phyloP scores from a whole-genome alignment of 129 eudicot species.

The Artemisia annua region DNA sequence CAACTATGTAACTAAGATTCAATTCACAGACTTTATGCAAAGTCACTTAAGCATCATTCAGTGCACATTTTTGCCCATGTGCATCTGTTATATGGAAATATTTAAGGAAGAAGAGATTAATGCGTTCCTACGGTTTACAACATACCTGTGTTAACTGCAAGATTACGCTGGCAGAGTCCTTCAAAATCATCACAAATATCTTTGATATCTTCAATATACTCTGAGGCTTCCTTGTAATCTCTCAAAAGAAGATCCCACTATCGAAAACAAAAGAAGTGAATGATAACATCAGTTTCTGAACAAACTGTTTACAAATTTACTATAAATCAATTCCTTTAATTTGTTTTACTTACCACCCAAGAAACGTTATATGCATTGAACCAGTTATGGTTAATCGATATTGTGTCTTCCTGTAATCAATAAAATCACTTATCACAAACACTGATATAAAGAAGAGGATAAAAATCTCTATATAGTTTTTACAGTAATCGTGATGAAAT shows the following conservation, averaged over 20 bases:
- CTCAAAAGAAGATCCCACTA: constrained; percentile 85
- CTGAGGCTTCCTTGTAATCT: constrained; percentile 85
- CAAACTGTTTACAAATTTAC: neutral
- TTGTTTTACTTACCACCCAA: constrained; percentile 76
- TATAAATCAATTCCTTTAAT: constrained; percentile 4
- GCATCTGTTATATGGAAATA: neutral
- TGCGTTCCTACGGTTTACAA: neutral
- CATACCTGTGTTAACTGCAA: constrained; percentile 87
- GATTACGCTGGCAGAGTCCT: constrained; percentile 93
- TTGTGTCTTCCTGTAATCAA: constrained; percentile 83
- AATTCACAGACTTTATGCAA: too few relatives aligned
- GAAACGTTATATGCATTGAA: constrained; percentile 83
- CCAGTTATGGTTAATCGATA: constrained; percentile 98
- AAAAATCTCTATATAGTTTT: neutral
- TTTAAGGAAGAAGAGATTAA: constrained; percentile 2
- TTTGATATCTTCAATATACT: constrained; percentile 80
- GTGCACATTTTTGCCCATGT: too few relatives aligned
- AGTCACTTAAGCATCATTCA: too few relatives aligned
- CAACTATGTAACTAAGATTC: too few relatives aligned
- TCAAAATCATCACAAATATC: constrained; percentile 94
- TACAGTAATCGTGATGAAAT: too few relatives aligned
- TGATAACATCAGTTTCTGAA: constrained; percentile 21
- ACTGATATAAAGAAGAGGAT: neutral
- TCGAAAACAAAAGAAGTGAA: neutral
- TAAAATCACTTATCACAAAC: constrained; percentile 20